Evolutionary conservation across 306 rosid species (phyloP).

Genomic region (Biancaea sappan): DNA sequence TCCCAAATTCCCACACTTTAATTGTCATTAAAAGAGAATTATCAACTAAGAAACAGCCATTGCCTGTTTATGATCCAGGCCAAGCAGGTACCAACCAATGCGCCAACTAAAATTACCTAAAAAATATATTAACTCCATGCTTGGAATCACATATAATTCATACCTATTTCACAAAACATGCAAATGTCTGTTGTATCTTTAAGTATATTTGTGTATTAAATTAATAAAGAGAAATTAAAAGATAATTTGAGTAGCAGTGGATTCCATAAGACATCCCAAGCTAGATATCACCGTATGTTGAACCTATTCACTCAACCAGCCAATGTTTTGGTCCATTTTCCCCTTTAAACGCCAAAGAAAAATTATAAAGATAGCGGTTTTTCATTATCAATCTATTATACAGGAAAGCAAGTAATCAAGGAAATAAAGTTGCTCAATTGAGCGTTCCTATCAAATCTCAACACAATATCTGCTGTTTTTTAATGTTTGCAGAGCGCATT

Average conservation of each 20-base stretch:
- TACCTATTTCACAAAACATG: background rate
- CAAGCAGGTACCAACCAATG: background rate
- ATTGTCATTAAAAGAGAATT: background rate
- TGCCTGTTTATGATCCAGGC: background rate
- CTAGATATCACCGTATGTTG: background rate
- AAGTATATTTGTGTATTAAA: background rate
- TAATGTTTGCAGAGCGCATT: conserved; percentile 13
- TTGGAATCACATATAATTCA: background rate
- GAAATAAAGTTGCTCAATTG: conserved; percentile 5
- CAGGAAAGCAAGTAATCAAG: conserved; percentile 18
- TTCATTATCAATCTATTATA: conserved; percentile 22
- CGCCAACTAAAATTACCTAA: background rate
- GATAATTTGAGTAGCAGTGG: conserved; percentile 6
- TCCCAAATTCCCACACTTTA: background rate
- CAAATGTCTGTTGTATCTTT: background rate
- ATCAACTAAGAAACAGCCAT: background rate
- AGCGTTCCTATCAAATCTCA: conserved; percentile 12
- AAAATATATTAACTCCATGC: background rate
- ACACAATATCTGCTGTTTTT: conserved; percentile 16
- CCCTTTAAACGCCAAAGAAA: conserved; percentile 4
- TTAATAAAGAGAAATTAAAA: conserved; percentile 3
- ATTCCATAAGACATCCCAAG: background rate
- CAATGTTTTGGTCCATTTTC: conserved; percentile 5
- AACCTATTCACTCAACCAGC: conserved; percentile 9
- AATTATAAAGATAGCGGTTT: conserved; percentile 3